These are phyloP conservation scores for Pseudomassariella vexata DNA, from an alignment of 2,329 filamentous ascomycete genomes.

Conservation along the genomic window DNA sequence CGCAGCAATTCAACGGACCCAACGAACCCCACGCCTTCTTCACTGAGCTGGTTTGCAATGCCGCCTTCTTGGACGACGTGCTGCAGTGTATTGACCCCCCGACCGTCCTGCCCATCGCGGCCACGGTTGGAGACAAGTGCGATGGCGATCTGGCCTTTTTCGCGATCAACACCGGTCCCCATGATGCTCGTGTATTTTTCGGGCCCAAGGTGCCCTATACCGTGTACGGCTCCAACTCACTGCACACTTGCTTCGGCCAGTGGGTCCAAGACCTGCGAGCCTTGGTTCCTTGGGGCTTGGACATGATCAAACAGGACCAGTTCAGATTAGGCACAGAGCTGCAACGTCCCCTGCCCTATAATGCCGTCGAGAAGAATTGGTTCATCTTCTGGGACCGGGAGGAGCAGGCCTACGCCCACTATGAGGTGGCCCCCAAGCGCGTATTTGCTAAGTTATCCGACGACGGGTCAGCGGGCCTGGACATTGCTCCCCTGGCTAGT, in stretches of 20 bases:
- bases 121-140: conserved; percentile 39
- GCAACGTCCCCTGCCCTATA: conserved; percentile 39
- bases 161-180: conserved; percentile 42
- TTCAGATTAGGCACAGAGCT: conserved; percentile 44
- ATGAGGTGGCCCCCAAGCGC: conserved; percentile 44
- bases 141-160: conserved; percentile 35
- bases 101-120: conserved; percentile 36
- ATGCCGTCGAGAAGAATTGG: conserved; percentile 53
- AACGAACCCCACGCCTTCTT: conserved; percentile 24
- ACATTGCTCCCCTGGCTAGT: conserved; percentile 34
- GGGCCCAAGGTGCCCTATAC: conserved; percentile 44
- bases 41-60: conserved; percentile 43
- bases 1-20: conserved; percentile 33
- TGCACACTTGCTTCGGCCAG: conserved; percentile 49
- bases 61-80: conserved; percentile 32
- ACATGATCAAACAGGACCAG: conserved; percentile 14
- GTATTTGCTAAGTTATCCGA: conserved; percentile 38
- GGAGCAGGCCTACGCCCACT: conserved; percentile 42
- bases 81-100: conserved; percentile 37
- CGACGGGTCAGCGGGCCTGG: conserved; percentile 39
- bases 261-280: conserved; percentile 49
- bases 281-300: conserved; percentile 39
- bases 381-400: conserved; percentile 53
- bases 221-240: conserved; percentile 51
- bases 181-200: conserved; percentile 53